These are phyloP conservation scores for Populus simonii DNA, from an alignment of 345 rosid genomes.

Conservation along the genomic window DNA sequence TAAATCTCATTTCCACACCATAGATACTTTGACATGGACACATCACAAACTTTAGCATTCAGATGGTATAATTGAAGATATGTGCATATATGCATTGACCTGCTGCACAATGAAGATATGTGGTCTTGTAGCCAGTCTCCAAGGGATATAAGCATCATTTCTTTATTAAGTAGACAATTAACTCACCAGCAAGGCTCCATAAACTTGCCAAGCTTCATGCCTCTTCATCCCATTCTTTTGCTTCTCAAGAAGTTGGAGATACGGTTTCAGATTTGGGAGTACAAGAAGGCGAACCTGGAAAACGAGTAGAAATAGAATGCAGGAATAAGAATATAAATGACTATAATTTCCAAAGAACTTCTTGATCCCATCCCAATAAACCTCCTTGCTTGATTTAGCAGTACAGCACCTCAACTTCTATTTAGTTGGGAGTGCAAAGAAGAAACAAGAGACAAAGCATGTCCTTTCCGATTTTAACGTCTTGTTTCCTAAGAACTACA, in stretches of 20 bases:
- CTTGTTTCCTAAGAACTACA: neutral
- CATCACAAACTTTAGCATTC: neutral
- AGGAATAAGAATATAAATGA: neutral
- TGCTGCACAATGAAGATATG: constrained; percentile 59
- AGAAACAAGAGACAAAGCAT: neutral
- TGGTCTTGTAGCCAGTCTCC: neutral
- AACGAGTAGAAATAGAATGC: no score
- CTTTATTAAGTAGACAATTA: neutral
- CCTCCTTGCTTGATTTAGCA: neutral
- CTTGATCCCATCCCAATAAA: neutral
- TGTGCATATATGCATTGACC: constrained; percentile 46
- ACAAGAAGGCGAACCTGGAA: constrained; percentile 64
- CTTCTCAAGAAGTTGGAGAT: constrained; percentile 71
- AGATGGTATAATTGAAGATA: neutral
- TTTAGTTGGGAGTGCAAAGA: neutral
- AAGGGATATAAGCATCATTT: constrained; percentile 11
- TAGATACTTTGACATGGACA: neutral
- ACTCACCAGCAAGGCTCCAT: constrained; percentile 82
- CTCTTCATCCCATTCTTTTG: constrained; percentile 87
- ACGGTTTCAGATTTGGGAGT: constrained; percentile 75
- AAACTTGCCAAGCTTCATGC: constrained; percentile 91
- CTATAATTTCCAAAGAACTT: neutral
- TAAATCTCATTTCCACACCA: neutral
- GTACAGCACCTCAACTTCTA: neutral
- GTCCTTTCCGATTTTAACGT: neutral